phyloP scores from a whole-genome alignment of 202 grass and related monocot species.

The Bolboschoenoplectus hybrid region DNA sequence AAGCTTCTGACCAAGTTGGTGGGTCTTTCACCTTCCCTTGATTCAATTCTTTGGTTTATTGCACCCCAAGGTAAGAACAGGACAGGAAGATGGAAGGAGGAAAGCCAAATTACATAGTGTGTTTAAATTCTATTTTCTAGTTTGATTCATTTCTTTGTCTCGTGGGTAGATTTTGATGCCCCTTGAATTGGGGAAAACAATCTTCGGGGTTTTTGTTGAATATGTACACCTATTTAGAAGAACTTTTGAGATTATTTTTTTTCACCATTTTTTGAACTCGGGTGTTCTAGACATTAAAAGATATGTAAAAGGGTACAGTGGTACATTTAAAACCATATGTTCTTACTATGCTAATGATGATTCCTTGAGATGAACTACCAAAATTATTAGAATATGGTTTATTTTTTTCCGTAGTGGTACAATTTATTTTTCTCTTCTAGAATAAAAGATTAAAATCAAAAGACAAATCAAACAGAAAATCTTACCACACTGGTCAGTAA shows the following conservation, averaged over 20 bases:
- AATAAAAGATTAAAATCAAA: not conserved
- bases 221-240: conserved; percentile 45
- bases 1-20: conserved; percentile 67
- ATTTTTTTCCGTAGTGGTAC: not conserved
- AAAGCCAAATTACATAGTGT: conserved; percentile 10
- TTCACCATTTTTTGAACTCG: conserved; percentile 44
- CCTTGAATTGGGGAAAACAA: conserved; percentile 24
- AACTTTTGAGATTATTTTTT: conserved; percentile 37
- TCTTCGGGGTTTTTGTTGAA: conserved; percentile 33
- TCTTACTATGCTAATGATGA: conserved; percentile 56
- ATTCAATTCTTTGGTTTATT: conserved; percentile 42
- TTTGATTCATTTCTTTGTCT: conserved; percentile 35
- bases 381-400: not conserved
- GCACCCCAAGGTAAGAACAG: conserved; percentile 23
- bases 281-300: conserved; percentile 37
- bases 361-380: conserved; percentile 31
- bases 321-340: conserved; percentile 40
- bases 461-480: not conserved
- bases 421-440: not conserved
- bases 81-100: conserved; percentile 9
- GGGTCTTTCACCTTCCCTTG: conserved; percentile 89
- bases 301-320: conserved; percentile 42
- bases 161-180: conserved; percentile 30
- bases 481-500: not conserved
- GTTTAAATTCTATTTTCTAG: conserved; percentile 37